Evolutionary conservation across 768 basidiomycete genomes (phyloP).

Genomic region (Boletus sp.): DNA sequence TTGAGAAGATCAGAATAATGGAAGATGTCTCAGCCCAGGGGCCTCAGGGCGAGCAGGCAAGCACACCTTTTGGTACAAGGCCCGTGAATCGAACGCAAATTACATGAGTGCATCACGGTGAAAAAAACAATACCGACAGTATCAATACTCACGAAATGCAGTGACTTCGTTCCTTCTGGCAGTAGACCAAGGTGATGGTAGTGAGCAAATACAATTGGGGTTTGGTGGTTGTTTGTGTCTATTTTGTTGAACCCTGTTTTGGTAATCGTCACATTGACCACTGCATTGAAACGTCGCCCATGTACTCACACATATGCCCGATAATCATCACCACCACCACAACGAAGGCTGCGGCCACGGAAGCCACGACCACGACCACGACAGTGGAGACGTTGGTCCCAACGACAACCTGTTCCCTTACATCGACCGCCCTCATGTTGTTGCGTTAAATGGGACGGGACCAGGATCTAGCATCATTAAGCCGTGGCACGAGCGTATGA

Average conservation of each 20-base stretch:
- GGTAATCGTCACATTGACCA: neutral
- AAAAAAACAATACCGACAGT: neutral
- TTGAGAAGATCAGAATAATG: slow-evolving; percentile 43
- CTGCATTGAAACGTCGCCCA: neutral
- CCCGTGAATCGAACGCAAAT: slow-evolving; percentile 83
- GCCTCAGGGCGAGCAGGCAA: slow-evolving; percentile 72
- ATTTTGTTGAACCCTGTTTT: slow-evolving; percentile 2
- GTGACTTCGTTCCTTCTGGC: neutral
- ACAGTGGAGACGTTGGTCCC: slow-evolving; percentile 44
- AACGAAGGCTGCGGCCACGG: slow-evolving; percentile 58
- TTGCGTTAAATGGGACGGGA: slow-evolving; percentile 67
- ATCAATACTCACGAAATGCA: slow-evolving; percentile 13
- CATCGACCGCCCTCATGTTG: slow-evolving; percentile 78
- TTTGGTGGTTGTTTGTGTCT: slow-evolving; percentile 12
- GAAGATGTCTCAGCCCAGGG: slow-evolving; percentile 67
- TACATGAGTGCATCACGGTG: slow-evolving; percentile 63
- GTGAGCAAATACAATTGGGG: neutral
- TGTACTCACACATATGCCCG: slow-evolving; percentile 7
- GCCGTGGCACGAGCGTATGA: slow-evolving; percentile 77
- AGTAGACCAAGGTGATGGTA: neutral
- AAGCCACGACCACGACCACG: slow-evolving; percentile 55
- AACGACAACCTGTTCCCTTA: slow-evolving; percentile 69
- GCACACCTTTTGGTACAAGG: slow-evolving; percentile 69
- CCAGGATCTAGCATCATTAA: slow-evolving; percentile 66
- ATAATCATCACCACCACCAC: slow-evolving; percentile 38